These are phyloP conservation scores for Dictyostelium purpureum DNA, from an alignment of 78 protist genomes.

Conservation along the genomic window DNA sequence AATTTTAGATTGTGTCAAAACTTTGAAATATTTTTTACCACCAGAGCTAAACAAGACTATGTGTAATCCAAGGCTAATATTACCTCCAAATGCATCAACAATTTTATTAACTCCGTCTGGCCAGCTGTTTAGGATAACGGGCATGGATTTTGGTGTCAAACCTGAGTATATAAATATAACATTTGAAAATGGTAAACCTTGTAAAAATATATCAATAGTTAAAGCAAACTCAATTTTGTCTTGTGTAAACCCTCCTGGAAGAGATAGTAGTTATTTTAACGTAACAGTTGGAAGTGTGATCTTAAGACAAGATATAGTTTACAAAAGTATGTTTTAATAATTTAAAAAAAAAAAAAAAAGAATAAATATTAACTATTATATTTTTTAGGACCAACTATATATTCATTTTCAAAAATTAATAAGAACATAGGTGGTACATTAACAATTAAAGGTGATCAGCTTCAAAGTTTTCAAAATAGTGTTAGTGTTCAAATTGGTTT, in stretches of 20 bases:
- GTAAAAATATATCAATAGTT: not conserved
- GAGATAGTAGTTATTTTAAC: not conserved
- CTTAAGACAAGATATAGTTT: too few species aligned
- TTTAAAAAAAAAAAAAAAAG: too few species aligned
- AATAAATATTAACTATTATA: too few species aligned
- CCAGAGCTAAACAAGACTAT: not conserved
- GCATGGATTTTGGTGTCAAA: constrained; percentile 23
- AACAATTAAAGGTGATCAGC: not conserved
- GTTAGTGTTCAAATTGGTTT: not conserved
- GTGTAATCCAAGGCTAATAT: not conserved
- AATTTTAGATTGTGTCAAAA: not conserved
- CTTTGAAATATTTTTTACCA: not conserved
- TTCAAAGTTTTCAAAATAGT: not conserved
- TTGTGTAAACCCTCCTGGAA: not conserved
- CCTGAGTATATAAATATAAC: not conserved
- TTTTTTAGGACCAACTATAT: not conserved
- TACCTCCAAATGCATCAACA: not conserved
- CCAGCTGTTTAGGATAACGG: not conserved
- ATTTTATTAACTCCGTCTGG: not conserved
- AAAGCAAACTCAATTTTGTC: not conserved
- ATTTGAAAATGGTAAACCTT: not conserved
- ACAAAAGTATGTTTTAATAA: too few species aligned
- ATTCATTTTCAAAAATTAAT: not conserved
- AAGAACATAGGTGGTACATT: not conserved
- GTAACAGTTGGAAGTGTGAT: not conserved